Evolutionary conservation across 768 basidiomycete species (phyloP).

Genomic region (Cubamyces lactineus): DNA sequence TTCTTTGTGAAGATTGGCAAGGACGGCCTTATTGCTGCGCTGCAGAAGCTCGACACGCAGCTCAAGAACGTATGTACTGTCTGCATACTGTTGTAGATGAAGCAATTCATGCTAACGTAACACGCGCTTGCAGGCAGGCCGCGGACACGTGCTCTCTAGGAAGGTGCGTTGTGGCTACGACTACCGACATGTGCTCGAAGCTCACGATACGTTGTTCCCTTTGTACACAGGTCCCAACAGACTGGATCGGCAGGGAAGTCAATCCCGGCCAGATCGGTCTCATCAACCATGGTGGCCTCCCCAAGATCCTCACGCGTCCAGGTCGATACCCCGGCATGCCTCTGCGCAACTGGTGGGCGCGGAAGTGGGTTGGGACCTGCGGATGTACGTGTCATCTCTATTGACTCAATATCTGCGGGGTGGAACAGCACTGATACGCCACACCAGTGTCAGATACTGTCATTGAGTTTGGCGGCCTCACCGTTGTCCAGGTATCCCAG

Average conservation of each 20-base stretch:
- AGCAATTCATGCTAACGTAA: background rate
- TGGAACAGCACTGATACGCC: too few species aligned
- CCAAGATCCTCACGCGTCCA: conserved; percentile 72
- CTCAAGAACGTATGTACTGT: conserved; percentile 49
- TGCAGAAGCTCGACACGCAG: conserved; percentile 70
- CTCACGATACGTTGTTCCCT: background rate
- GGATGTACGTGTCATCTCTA: conserved; percentile 46
- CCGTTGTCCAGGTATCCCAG: conserved; percentile 86
- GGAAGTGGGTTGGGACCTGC: conserved; percentile 68
- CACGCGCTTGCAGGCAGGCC: conserved; percentile 49
- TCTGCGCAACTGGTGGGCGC: conserved; percentile 84
- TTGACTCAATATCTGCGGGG: background rate
- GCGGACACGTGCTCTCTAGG: conserved; percentile 60
- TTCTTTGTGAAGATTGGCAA: conserved; percentile 74
- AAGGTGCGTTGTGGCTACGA: conserved; percentile 46
- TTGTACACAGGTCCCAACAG: conserved; percentile 50
- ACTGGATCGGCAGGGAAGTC: conserved; percentile 74
- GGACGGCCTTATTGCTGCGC: conserved; percentile 67
- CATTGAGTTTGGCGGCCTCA: conserved; percentile 78
- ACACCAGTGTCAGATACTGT: conserved; percentile 76
- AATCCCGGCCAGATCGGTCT: conserved; percentile 73
- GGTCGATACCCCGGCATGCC: conserved; percentile 81
- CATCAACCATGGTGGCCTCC: conserved; percentile 81
- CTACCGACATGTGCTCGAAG: too few species aligned
- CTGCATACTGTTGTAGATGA: background rate